phyloP scores from a whole-genome alignment of 2,329 filamentous ascomycete species.

The Claviceps maximensis region DNA sequence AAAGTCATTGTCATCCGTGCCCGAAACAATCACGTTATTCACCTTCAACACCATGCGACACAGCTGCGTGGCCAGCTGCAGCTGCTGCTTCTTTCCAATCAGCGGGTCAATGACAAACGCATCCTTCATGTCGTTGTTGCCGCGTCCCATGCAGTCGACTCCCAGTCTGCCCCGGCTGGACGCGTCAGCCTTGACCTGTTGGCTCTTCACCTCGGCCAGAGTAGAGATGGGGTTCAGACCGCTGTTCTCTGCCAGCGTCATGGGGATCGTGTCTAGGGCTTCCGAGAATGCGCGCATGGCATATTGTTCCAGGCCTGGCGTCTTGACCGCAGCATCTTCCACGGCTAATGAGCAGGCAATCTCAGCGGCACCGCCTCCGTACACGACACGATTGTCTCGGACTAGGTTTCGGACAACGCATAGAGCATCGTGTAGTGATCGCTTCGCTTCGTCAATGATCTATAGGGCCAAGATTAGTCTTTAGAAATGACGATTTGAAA shows the following conservation, averaged over 20 bases:
- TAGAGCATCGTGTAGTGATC: slow-evolving; percentile 91
- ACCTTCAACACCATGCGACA: slow-evolving; percentile 97
- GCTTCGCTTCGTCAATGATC: slow-evolving; percentile 98
- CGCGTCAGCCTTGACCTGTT: slow-evolving; percentile 67
- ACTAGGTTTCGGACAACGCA: slow-evolving; percentile 97
- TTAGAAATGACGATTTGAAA: not conserved
- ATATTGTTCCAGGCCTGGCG: slow-evolving; percentile 94
- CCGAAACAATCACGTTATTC: slow-evolving; percentile 91
- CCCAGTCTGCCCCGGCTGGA: slow-evolving; percentile 52
- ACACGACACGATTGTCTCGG: slow-evolving; percentile 90
- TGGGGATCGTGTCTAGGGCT: slow-evolving; percentile 82
- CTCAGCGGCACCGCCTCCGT: slow-evolving; percentile 91
- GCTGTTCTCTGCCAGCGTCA: slow-evolving; percentile 96
- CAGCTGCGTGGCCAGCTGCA: slow-evolving; percentile 89
- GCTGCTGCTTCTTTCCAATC: slow-evolving; percentile 95
- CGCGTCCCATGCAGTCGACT: slow-evolving; percentile 94
- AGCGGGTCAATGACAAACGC: slow-evolving; percentile 97
- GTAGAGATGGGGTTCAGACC: slow-evolving; percentile 93
- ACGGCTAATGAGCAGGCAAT: slow-evolving; percentile 95
- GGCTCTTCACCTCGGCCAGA: slow-evolving; percentile 85
- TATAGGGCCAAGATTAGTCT: slow-evolving; percentile 20
- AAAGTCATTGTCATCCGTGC: slow-evolving; percentile 76
- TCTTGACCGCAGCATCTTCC: slow-evolving; percentile 88
- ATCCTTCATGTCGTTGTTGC: slow-evolving; percentile 93
- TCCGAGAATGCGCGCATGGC: slow-evolving; percentile 97